Percentiles rank a stretch among this genome's conserved stretches.
These are phyloP conservation scores for Lactarius tabidus DNA, from an alignment of 768 basidiomycete genomes.

Conservation along the genomic window DNA sequence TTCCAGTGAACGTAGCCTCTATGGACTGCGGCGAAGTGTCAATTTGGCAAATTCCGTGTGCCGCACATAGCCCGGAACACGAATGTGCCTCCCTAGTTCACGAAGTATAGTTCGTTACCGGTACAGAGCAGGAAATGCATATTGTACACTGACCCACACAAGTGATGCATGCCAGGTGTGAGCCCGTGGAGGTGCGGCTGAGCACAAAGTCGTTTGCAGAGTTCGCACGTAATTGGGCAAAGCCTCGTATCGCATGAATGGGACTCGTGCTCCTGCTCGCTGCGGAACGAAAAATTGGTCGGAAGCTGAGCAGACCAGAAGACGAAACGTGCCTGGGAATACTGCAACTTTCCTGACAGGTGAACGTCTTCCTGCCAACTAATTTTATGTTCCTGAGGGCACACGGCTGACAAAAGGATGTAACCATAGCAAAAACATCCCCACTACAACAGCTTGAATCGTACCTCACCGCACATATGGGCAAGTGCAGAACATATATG, in stretches of 20 bases:
- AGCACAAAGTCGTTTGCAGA: conserved; percentile 53
- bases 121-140: background rate
- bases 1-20: conserved; percentile 57
- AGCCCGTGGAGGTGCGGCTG: conserved; percentile 51
- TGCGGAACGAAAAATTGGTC: conserved; percentile 24
- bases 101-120: background rate
- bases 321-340: conserved; percentile 10
- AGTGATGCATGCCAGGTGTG: conserved; percentile 39
- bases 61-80: conserved; percentile 43
- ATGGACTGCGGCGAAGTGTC: conserved; percentile 56
- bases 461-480: conserved; percentile 56
- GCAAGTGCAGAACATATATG: conserved; percentile 52
- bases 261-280: conserved; percentile 41
- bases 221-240: conserved; percentile 51
- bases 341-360: conserved; percentile 17
- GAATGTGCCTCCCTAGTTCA: conserved; percentile 46
- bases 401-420: conserved; percentile 15
- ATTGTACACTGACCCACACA: conserved; percentile 48
- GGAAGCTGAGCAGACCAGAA: background rate
- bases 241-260: conserved; percentile 50
- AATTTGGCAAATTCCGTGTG: conserved; percentile 53
- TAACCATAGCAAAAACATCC: background rate
- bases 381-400: conserved; percentile 9
- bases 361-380: conserved; percentile 11
- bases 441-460: background rate